Percentiles rank a stretch among this genome's conserved stretches.
Conservation (phyloP, 2,329 filamentous ascomycete species). For the Graphium sp. region DNA sequence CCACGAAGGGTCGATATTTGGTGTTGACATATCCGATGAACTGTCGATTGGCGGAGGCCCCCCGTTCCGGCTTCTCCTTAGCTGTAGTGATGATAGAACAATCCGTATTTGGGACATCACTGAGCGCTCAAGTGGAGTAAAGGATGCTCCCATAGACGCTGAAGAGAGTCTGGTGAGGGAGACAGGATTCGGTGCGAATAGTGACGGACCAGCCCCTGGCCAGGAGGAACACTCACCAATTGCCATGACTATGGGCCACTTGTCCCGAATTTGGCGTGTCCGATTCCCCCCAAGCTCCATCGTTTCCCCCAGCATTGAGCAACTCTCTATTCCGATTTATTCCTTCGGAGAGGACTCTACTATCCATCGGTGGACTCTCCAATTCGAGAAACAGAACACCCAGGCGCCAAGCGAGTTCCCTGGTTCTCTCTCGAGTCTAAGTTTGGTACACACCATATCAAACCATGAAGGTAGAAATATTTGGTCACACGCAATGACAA, state of each 20-base stretch:
- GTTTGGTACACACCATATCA: slow-evolving; percentile 35
- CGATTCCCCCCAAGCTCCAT: slow-evolving; percentile 34
- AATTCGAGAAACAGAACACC: slow-evolving; percentile 1
- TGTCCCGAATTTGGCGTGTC: slow-evolving; percentile 79
- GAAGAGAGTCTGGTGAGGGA: slow-evolving; percentile 21
- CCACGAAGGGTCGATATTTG: slow-evolving; percentile 90
- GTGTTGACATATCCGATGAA: slow-evolving; percentile 57
- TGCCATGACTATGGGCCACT: slow-evolving; percentile 68
- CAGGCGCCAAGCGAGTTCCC: not conserved
- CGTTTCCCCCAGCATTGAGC: slow-evolving; percentile 4
- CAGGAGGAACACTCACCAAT: slow-evolving; percentile 23
- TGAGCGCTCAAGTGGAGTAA: slow-evolving; percentile 16
- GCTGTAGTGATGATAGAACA: slow-evolving; percentile 89
- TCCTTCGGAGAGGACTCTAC: slow-evolving; percentile 81
- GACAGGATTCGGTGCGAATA: slow-evolving; percentile 36
- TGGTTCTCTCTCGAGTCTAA: not conserved
- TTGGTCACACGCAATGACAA: slow-evolving; percentile 49
- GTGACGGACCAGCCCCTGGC: slow-evolving; percentile 3
- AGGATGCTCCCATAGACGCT: slow-evolving; percentile 12
- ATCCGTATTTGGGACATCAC: slow-evolving; percentile 78
- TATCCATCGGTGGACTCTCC: slow-evolving; percentile 52
- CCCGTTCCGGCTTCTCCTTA: slow-evolving; percentile 52
- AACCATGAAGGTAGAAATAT: slow-evolving; percentile 80
- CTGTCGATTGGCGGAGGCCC: slow-evolving; percentile 20
- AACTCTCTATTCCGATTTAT: slow-evolving; percentile 32